phyloP scores from a whole-genome alignment of 805 yeast species.

The Candida incommunis region DNA sequence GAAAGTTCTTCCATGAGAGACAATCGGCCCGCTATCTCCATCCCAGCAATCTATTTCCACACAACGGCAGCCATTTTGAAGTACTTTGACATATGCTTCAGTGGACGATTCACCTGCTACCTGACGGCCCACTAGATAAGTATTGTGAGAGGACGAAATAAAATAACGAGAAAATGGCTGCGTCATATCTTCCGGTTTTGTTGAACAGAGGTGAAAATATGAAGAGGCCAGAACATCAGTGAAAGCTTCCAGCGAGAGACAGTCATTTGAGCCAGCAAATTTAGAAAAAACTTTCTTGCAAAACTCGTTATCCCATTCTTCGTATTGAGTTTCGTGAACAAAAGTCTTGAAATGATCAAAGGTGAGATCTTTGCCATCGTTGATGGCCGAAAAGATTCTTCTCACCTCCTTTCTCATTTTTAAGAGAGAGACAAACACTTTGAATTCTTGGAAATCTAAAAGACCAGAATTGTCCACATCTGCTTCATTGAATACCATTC shows the following conservation, averaged over 20 bases:
- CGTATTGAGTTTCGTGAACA: constrained; percentile 33
- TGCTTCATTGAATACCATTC: constrained; percentile 36
- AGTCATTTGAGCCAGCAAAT: constrained; percentile 18
- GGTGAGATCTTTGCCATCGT: constrained; percentile 9
- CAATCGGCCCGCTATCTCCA: constrained; percentile 65
- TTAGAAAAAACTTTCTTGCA: constrained; percentile 25
- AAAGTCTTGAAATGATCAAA: constrained; percentile 29
- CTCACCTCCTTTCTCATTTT: constrained; percentile 52
- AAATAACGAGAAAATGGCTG: constrained; percentile 74
- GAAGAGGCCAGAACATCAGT: constrained; percentile 26
- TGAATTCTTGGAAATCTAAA: constrained; percentile 60
- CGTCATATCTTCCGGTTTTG: constrained; percentile 27
- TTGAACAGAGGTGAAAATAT: constrained; percentile 10
- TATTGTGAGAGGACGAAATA: constrained; percentile 90
- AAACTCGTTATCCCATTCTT: constrained; percentile 20
- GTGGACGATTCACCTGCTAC: constrained; percentile 76
- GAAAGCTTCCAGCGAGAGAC: constrained; percentile 20
- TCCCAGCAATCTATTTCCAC: constrained; percentile 97
- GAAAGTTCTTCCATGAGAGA: constrained; percentile 78
- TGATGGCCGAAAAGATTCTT: constrained; percentile 30
- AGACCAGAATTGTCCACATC: constrained; percentile 36
- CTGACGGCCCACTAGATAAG: constrained; percentile 80
- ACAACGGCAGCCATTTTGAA: constrained; percentile 88
- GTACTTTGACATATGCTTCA: constrained; percentile 74
- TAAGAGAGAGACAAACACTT: constrained; percentile 52